Evolutionary conservation across 75 land plant species (phyloP), one percentile per base, ranked within the genome.

Genomic region (Ceratopteris richardii): DNA sequence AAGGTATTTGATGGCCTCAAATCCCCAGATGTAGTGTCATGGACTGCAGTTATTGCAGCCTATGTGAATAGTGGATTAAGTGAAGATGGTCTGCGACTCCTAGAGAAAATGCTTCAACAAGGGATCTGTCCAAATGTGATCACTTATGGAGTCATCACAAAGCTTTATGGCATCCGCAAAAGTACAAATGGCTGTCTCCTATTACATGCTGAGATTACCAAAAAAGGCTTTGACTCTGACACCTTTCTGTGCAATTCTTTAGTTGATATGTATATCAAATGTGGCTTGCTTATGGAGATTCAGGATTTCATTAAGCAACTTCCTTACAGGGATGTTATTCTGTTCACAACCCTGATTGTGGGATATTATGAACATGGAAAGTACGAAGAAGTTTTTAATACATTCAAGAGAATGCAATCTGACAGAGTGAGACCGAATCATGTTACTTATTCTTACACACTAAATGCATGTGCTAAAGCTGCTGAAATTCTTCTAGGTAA

Each of bases 261-360:
- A 44, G 53, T 81, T 39, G 75, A 81, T 56, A 59, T 77, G 12
- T 81, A 81, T 28, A 66, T 77, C 56, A 81, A 81, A 57, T 70
- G 77, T 63, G 84, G 84, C 28, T 42, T 39, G 29, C 54, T 51
- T 22, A 29, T 25, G 5, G 33, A 22, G 22, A 21, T 43, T 17
- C 58, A 27, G 27, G 21, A 56, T n/a, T 14, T 58, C 1, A 33
- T 58, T 40, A 19, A 58, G 11, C 4, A 21, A 10, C 17, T 39
- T 39, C 43, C 19, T 17, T 10, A 36, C 37, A 16, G 5, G 14
- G 33, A 58, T 36, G 60, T 39, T 18, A 27, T 58, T 18, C 7
- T 22, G 10, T 58, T 17, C 18, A 19, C 44, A 18, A 37, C 19
- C 3, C 18, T 58, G 44, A 17, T 58, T 22, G 29, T 20, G 0